These are phyloP conservation scores for Fusarium caatingaense DNA, from an alignment of 2,329 filamentous ascomycete genomes.

Conservation along the genomic window DNA sequence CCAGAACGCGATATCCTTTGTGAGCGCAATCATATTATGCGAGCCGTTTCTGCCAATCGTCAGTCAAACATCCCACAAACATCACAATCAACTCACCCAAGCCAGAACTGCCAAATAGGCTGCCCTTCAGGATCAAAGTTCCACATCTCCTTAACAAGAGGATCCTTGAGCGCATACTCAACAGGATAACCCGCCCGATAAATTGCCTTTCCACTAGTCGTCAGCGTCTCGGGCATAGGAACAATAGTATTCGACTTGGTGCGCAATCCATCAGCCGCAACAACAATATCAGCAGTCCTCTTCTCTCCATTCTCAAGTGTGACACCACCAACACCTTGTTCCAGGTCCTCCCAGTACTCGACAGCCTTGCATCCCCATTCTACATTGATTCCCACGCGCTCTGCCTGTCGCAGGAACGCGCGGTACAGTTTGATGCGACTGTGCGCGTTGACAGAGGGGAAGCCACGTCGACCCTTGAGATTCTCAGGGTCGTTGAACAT, in stretches of 20 bases:
- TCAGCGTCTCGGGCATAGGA: constrained; percentile 21
- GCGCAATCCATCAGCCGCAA: constrained; percentile 20
- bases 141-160: constrained; percentile 30
- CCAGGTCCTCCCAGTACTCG: constrained; percentile 32
- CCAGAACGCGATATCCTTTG: constrained; percentile 28
- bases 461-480: constrained; percentile 1
- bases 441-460: constrained; percentile 29
- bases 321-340: constrained; percentile 13
- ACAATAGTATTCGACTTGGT: constrained; percentile 30
- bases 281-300: constrained; percentile 24
- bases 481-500: constrained; percentile 35
- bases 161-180: constrained; percentile 26
- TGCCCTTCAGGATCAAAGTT: constrained; percentile 20
- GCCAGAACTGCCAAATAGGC: constrained; percentile 33
- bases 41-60: constrained; percentile 13
- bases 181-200: constrained; percentile 27
- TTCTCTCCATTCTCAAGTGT: constrained; percentile 32
- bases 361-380: constrained; percentile 32
- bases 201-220: constrained; percentile 26
- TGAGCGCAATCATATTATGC: constrained; percentile 28
- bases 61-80: accelerated
- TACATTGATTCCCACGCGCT: constrained; percentile 14
- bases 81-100: not conserved
- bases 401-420: constrained; percentile 22
- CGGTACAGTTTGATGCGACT: constrained; percentile 28